A percentile compares a stretch with the other conserved stretches of the same genome.
Evolutionary conservation across 2,329 filamentous ascomycete genomes (phyloP).

Genomic region (Colletotrichum sp.): DNA sequence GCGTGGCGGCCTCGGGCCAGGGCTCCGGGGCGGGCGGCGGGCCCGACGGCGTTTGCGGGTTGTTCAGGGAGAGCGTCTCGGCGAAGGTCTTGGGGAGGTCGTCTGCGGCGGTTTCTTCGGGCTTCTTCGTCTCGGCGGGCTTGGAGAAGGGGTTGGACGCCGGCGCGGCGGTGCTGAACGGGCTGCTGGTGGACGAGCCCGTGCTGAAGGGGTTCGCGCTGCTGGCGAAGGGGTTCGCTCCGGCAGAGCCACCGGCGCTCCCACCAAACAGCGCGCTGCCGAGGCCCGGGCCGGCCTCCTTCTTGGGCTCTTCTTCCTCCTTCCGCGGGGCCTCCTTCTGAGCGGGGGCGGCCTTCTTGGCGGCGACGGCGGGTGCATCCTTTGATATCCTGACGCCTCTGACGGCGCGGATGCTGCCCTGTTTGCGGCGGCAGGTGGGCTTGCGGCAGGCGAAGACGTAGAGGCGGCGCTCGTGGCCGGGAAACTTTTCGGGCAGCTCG

Average conservation of each 20-base stretch:
- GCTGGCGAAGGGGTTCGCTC: conserved; percentile 66
- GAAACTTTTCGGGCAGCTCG: conserved; percentile 85
- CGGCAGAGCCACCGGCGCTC: conserved; percentile 27
- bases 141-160: conserved; percentile 33
- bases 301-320: conserved; percentile 34
- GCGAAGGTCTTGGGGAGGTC: conserved; percentile 69
- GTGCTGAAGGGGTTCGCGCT: conserved; percentile 32
- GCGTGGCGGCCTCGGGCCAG: conserved; percentile 73
- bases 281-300: conserved; percentile 48
- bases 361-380: conserved; percentile 35
- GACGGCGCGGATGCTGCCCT: conserved; percentile 80
- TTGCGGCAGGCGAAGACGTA: conserved; percentile 86
- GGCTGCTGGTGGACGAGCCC: conserved; percentile 38
- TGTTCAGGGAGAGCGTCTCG: conserved; percentile 78
- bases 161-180: conserved; percentile 42
- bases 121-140: conserved; percentile 37
- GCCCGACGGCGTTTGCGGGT: conserved; percentile 39
- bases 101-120: conserved; percentile 21
- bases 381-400: conserved; percentile 68
- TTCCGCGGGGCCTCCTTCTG: conserved; percentile 38
- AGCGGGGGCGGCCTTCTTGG: conserved; percentile 32
- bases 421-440: conserved; percentile 80
- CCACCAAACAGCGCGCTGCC: conserved; percentile 74
- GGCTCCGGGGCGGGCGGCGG: conserved; percentile 61
- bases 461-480: conserved; percentile 83